Evolutionary conservation across 2,329 filamentous ascomycete genomes (phyloP), one percentile per base, ranked within the genome.

Genomic region (Cercospora berteroae): DNA sequence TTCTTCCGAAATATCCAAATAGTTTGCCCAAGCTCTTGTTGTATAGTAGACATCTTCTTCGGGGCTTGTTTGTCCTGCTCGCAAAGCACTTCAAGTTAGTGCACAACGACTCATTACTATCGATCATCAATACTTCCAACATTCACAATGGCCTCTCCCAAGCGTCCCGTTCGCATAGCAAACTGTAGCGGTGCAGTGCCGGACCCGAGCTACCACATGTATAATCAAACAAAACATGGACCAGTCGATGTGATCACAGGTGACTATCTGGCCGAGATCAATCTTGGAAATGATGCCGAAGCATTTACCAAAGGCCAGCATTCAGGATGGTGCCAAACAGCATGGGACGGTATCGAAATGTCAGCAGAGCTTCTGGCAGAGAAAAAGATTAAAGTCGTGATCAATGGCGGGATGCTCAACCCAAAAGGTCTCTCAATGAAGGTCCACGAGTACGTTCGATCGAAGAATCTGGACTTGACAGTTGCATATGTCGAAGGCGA

Each of bases 321-420:
- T 56, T 48, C 62, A 55, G 73, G 73, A 31, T 74, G 67, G 70
- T 71, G 65, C 65, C 78, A 79, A 39, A 84, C 81, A 31, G 80
- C 83, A 58, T 83, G 83, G 83, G 81, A 84, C 64, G 83, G 82
- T 1, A 75, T 85, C 25, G 74, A 81, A 68, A 74, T 82, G 71
- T 80, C 79, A 0, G 79, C 86, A 16, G 79, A 83, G 3, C 73
- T 83, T 0, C 76, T 84, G 70, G 74, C 79, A 2, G 74, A 82
- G 59, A 84, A 84, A 65, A 74, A 79, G 0, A 86, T 87, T 75
- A 85, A 85, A 67, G 77, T 87, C n/a, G 77, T 86, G 36, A 78
- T 86, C 63, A 87, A 88, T 67, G 86, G 85, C 2, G 86, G 86
- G 0, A 83, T 81, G 2, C 78, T 85, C 18, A 85, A 87, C 64